Conservation (phyloP, 2,329 filamentous ascomycete species). For the Paraconiothyrium brasiliense region DNA sequence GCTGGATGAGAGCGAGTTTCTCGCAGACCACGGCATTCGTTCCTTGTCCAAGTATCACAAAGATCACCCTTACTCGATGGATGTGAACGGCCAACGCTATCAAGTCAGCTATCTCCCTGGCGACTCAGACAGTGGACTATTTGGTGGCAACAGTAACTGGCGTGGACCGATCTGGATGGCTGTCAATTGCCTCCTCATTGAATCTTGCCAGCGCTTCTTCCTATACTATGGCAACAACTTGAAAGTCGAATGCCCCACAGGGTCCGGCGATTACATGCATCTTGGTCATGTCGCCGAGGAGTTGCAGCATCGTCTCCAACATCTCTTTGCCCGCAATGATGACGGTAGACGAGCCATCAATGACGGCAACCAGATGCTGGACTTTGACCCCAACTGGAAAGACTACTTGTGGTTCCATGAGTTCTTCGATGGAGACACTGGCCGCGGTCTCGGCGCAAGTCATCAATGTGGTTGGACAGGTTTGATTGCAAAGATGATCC, state of each 20-base stretch:
- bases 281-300: constrained; percentile 94
- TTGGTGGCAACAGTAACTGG: constrained; percentile 98
- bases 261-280: constrained; percentile 95
- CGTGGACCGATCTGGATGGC: constrained; percentile 93
- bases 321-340: constrained; percentile 85
- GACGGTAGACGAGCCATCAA: constrained; percentile 91
- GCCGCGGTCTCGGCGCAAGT: constrained; percentile 86
- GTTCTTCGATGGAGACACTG: constrained; percentile 93
- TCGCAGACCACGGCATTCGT: constrained; percentile 88
- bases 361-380: constrained; percentile 81
- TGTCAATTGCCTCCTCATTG: constrained; percentile 93
- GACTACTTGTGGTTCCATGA: constrained; percentile 96
- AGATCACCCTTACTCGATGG: constrained; percentile 90
- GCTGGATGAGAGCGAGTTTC: constrained; percentile 93
- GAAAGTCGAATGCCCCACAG: constrained; percentile 91
- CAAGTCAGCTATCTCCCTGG: constrained; percentile 89
- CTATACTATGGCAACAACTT: constrained; percentile 92
- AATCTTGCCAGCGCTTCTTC: constrained; percentile 93
- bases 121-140: constrained; percentile 95
- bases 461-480: constrained; percentile 98
- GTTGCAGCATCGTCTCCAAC: constrained; percentile 91
- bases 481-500: constrained; percentile 94
- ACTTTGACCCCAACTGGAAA: constrained; percentile 93
- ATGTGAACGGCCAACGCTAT: constrained; percentile 91
- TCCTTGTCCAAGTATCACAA: constrained; percentile 93